Evolutionary conservation across 2,329 filamentous ascomycete genomes (phyloP).

Genomic region (Talaromyces funiculosus): DNA sequence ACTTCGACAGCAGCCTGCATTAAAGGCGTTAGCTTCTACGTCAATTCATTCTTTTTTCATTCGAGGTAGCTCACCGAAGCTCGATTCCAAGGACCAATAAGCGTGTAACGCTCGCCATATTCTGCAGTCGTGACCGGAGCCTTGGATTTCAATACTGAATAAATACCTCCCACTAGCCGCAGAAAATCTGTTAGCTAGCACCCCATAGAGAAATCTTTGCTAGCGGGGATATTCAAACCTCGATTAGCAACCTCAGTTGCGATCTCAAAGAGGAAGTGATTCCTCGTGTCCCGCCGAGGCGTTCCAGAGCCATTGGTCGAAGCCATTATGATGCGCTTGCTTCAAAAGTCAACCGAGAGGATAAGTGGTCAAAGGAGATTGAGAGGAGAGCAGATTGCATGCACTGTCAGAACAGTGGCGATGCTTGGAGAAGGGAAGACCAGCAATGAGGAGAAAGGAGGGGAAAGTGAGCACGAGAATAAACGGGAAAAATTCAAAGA

Average conservation of each 20-base stretch:
- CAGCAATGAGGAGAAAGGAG: slow-evolving; percentile 3
- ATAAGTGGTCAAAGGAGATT: neutral
- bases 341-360: neutral
- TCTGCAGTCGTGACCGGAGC: slow-evolving; percentile 95
- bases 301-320: slow-evolving; percentile 66
- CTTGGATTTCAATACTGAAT: slow-evolving; percentile 98
- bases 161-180: slow-evolving; percentile 82
- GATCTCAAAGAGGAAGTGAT: slow-evolving; percentile 93
- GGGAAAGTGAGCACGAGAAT: slow-evolving; percentile 15
- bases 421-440: neutral
- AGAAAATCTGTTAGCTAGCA: slow-evolving; percentile 12
- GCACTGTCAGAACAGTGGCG: neutral
- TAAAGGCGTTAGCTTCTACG: neutral
- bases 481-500: neutral
- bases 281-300: slow-evolving; percentile 69
- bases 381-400: neutral
- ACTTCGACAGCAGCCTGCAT: slow-evolving; percentile 90
- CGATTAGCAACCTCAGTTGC: slow-evolving; percentile 96
- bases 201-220: neutral
- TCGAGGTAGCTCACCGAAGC: slow-evolving; percentile 61
- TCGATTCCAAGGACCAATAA: slow-evolving; percentile 90
- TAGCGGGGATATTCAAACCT: slow-evolving; percentile 49
- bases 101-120: slow-evolving; percentile 94
- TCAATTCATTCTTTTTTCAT: neutral
- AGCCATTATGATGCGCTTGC: slow-evolving; percentile 49